Percentiles rank a stretch among this genome's conserved stretches.
These are phyloP conservation scores for Epichloe glyceriae DNA, from an alignment of 2,329 filamentous ascomycete genomes.

Conservation along the genomic window DNA sequence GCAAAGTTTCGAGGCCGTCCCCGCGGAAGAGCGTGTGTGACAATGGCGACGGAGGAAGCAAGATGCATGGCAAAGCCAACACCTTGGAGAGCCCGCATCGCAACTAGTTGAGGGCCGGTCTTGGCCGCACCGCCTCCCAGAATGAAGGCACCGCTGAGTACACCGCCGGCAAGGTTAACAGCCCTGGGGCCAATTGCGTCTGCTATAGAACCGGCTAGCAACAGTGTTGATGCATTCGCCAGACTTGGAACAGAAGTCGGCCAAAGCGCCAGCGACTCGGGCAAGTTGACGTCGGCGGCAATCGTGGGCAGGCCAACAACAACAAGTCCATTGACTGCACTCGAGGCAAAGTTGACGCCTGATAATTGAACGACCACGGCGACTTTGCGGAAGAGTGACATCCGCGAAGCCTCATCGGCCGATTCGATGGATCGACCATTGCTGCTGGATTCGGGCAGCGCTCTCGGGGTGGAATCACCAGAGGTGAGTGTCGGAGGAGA, in stretches of 20 bases:
- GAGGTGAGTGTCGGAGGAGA: neutral
- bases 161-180: slow-evolving; percentile 21
- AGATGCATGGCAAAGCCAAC: slow-evolving; percentile 23
- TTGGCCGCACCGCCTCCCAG: slow-evolving; percentile 17
- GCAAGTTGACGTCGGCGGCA: slow-evolving; percentile 21
- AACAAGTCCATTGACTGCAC: slow-evolving; percentile 14
- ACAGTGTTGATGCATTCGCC: slow-evolving; percentile 21
- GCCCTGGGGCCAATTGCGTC: slow-evolving; percentile 22
- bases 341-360: slow-evolving; percentile 2
- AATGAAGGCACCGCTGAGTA: slow-evolving; percentile 17
- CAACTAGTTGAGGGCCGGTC: slow-evolving; percentile 21
- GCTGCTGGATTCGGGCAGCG: neutral
- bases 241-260: slow-evolving; percentile 24
- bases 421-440: neutral
- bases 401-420: neutral
- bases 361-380: neutral
- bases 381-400: slow-evolving; percentile 2
- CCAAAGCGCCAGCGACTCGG: slow-evolving; percentile 24
- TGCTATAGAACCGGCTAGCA: slow-evolving; percentile 26
- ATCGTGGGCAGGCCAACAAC: slow-evolving; percentile 28
- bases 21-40: slow-evolving; percentile 17
- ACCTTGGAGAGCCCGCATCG: slow-evolving; percentile 27
- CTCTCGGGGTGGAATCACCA: neutral
- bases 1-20: slow-evolving; percentile 26
- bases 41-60: slow-evolving; percentile 22